These are phyloP conservation scores for Keithomyces neogunnii DNA, from an alignment of 2,329 filamentous ascomycete species.

Conservation along the genomic window DNA sequence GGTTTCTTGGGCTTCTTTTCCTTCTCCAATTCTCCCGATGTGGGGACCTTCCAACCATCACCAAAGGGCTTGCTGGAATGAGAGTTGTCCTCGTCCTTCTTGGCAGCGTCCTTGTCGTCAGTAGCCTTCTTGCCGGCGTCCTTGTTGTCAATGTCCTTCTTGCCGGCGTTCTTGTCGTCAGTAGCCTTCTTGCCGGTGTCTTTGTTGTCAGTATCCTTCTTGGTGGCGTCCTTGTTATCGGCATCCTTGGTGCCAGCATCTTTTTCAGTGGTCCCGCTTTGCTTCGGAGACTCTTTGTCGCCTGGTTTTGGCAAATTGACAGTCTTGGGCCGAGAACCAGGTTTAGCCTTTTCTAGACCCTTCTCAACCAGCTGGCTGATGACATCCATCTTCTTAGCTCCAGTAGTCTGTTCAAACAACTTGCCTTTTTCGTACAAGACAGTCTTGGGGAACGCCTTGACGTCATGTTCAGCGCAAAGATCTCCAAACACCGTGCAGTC, in stretches of 20 bases:
- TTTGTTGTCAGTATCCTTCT: background rate
- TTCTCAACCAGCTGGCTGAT: slow-evolving; percentile 68
- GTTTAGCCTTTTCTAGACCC: slow-evolving; percentile 66
- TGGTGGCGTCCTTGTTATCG: slow-evolving; percentile 12
- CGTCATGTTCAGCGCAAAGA: slow-evolving; percentile 59
- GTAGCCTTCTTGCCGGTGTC: no score
- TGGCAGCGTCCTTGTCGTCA: slow-evolving; percentile 12
- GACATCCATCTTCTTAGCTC: slow-evolving; percentile 56
- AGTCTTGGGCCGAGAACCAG: slow-evolving; percentile 65
- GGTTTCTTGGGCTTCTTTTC: slow-evolving; percentile 39
- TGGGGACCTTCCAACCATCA: slow-evolving; percentile 21
- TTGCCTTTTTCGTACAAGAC: slow-evolving; percentile 73
- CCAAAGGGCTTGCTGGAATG: slow-evolving; percentile 17
- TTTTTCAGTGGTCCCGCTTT: slow-evolving; percentile 21
- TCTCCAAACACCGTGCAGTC: slow-evolving; percentile 82
- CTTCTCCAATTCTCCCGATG: slow-evolving; percentile 20
- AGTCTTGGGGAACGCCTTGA: slow-evolving; percentile 69
- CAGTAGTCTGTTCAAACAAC: slow-evolving; percentile 52
- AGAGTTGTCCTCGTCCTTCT: background rate
- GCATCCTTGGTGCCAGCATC: slow-evolving; percentile 11
- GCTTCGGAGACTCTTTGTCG: slow-evolving; percentile 38
- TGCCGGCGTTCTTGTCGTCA: no score
- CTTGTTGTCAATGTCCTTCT: background rate
- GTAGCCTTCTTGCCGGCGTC: slow-evolving; percentile 21
- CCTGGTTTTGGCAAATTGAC: slow-evolving; percentile 65